Conservation (phyloP, 768 basidiomycete genomes). For the Collybia mongolica region DNA sequence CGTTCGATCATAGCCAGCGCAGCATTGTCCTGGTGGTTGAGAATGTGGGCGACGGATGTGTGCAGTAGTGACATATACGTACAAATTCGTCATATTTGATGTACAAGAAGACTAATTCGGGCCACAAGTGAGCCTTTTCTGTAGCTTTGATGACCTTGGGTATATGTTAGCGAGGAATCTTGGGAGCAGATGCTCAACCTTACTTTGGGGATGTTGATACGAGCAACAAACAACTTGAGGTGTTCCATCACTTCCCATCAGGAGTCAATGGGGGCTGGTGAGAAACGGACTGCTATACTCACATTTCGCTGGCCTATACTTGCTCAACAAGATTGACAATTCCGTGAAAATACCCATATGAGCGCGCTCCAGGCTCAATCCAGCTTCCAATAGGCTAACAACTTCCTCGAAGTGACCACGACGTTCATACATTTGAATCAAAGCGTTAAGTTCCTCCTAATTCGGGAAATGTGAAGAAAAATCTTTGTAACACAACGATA, state of each 20-base stretch:
- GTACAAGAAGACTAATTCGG: conserved; percentile 97
- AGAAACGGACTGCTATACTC: conserved; percentile 26
- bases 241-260: conserved; percentile 88
- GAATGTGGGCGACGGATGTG: no score
- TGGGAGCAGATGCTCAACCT: background rate
- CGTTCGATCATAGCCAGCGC: conserved; percentile 99
- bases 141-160: conserved; percentile 86
- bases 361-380: conserved; percentile 93
- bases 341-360: conserved; percentile 99
- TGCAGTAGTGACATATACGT: conserved; percentile 23
- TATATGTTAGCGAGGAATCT: background rate
- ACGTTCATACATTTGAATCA: conserved; percentile 85
- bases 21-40: conserved; percentile 75
- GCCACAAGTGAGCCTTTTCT: conserved; percentile 97
- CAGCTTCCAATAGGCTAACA: conserved; percentile 88
- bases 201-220: conserved; percentile 97
- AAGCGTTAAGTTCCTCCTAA: conserved; percentile 73
- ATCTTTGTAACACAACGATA: background rate
- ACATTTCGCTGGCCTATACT: conserved; percentile 93
- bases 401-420: conserved; percentile 95
- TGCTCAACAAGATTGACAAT: conserved; percentile 87
- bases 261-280: background rate
- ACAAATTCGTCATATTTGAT: conserved; percentile 97
- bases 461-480: conserved; percentile 10
- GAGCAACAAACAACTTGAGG: conserved; percentile 90